phyloP scores from a whole-genome alignment of 2,329 filamentous ascomycete genomes.

The Neonectria hederae region DNA sequence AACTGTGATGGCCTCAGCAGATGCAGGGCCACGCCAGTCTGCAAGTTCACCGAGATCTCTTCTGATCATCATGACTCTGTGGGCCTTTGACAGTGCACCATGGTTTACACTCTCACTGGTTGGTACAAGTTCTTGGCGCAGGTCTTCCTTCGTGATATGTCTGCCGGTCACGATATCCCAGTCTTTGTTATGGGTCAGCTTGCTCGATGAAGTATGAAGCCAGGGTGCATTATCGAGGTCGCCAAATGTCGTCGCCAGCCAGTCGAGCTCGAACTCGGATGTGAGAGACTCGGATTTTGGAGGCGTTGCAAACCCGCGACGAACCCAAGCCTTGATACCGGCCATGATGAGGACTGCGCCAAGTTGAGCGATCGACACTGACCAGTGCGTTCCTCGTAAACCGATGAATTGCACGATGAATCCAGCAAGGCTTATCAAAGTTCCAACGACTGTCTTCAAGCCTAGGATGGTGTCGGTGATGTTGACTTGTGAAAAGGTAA shows the following conservation, averaged over 20 bases:
- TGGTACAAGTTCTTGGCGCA: not conserved
- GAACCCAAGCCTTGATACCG: conserved; percentile 36
- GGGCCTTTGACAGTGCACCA: conserved; percentile 1
- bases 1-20: conserved; percentile 22
- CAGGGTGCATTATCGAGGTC: not conserved
- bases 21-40: conserved; percentile 36
- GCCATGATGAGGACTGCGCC: conserved; percentile 38
- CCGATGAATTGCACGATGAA: conserved; percentile 45
- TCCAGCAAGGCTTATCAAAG: conserved; percentile 20
- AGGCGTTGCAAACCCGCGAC: conserved; percentile 23
- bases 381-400: conserved; percentile 42
- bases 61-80: conserved; percentile 29
- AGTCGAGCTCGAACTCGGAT: conserved; percentile 29
- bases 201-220: not conserved
- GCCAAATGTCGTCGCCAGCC: conserved; percentile 1
- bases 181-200: not conserved
- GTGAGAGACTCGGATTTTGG: conserved; percentile 19
- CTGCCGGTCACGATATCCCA: not conserved
- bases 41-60: conserved; percentile 30
- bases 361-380: conserved; percentile 40
- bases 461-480: not conserved
- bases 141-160: not conserved
- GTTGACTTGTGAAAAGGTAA: not conserved
- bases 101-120: not conserved
- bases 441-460: not conserved